Percentiles rank a stretch among this genome's conserved stretches.
These are phyloP conservation scores for Didymella lethalis DNA, from an alignment of 2,329 filamentous ascomycete species.

Conservation along the genomic window DNA sequence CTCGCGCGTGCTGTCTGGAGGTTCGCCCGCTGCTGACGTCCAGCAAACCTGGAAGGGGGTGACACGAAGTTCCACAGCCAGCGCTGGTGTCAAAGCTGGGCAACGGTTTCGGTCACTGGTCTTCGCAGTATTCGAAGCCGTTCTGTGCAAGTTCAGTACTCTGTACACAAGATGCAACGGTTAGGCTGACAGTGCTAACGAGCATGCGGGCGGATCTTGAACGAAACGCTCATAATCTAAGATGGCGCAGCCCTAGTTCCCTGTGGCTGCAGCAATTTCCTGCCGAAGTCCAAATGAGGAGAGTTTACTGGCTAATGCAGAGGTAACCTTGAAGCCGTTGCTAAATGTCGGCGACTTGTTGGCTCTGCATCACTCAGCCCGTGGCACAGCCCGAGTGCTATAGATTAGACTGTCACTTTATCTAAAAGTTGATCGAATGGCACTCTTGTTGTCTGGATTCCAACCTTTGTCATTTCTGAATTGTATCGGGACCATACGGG, in stretches of 20 bases:
- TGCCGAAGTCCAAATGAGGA: background rate
- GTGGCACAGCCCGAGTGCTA: background rate
- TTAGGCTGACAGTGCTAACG: background rate
- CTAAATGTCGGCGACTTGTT: background rate
- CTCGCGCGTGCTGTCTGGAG: background rate
- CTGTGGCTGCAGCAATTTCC: background rate
- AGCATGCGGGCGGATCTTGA: background rate
- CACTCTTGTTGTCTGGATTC: background rate
- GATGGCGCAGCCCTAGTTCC: background rate
- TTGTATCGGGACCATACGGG: background rate
- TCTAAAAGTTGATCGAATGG: background rate
- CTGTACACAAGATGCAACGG: background rate
- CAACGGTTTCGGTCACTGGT: background rate
- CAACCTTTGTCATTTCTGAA: background rate
- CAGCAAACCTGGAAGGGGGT: background rate
- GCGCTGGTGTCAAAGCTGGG: background rate
- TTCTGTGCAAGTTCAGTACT: background rate
- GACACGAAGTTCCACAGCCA: background rate
- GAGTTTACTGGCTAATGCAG: background rate
- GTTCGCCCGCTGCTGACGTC: background rate
- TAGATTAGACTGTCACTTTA: background rate
- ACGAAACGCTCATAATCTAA: background rate
- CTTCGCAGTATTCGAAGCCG: background rate
- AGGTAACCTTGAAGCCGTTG: background rate
- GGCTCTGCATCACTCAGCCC: background rate